These are phyloP conservation scores for Alnus glutinosa DNA, from an alignment of 306 rosid genomes.

Conservation along the genomic window DNA sequence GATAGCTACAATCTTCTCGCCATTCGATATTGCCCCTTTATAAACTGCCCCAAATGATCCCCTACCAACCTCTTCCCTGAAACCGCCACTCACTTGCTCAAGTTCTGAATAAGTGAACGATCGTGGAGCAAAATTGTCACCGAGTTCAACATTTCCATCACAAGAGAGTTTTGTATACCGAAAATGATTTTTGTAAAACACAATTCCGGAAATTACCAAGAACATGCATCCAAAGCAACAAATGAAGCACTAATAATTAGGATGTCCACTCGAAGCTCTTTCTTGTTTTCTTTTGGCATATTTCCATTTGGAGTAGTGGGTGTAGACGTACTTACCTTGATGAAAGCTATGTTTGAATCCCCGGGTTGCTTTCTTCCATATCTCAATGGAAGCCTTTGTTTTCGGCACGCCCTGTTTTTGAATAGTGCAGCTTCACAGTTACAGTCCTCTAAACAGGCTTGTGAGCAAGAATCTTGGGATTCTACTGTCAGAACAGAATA, in stretches of 20 bases:
- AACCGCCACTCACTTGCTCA: constrained; percentile 13
- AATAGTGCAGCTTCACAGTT: neutral
- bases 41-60: constrained; percentile 31
- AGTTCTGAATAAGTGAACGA: neutral
- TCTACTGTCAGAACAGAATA: neutral
- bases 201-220: neutral
- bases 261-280: neutral
- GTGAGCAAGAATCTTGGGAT: constrained; percentile 9
- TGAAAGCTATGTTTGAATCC: constrained; percentile 2
- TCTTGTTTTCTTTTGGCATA: neutral
- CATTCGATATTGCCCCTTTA: constrained; percentile 8
- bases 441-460: constrained; percentile 14
- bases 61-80: constrained; percentile 30
- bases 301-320: neutral
- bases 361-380: neutral
- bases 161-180: neutral
- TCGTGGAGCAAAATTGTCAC: neutral
- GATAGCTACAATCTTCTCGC: constrained; percentile 22
- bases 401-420: neutral
- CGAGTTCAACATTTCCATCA: constrained; percentile 10
- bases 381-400: constrained; percentile 30
- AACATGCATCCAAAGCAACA: constrained; percentile 2
- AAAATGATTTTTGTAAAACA: neutral
- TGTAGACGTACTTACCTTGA: constrained; percentile 18
- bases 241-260: constrained; percentile 6